Evolutionary conservation across 2,329 filamentous ascomycete species (phyloP), one percentile per base, ranked within the genome.

Genomic region (Esteya vermicola): DNA sequence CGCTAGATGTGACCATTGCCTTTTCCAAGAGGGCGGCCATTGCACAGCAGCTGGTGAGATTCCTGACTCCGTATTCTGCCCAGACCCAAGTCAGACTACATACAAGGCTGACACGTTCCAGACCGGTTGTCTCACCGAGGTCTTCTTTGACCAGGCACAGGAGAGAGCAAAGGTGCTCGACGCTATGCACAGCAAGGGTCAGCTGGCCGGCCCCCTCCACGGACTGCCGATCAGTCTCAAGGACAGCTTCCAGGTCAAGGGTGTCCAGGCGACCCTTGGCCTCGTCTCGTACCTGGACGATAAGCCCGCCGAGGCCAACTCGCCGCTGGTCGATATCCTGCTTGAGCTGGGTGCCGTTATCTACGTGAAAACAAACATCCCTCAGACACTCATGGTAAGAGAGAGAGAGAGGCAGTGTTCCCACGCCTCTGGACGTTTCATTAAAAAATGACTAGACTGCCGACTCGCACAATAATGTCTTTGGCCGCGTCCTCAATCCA

Each of bases 171-270:
- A 43, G 28, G 50, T 47, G 27, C 52, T 60, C 23, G 58, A 61
- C 43, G 39, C 46, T 9, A 47, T 56, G 13, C 42, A 44, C 20
- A 43, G 46, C n/a, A 44, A 55, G 41, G 48, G 48, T 34, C 53
- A 50, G 22, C 48, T 55, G 5, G 26, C 57, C 13, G 58, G 58
- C 1, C 55, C 58, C 12, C 48, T 61, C 2, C 57, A 60, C 41
- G 58, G 57, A 19, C 52, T 76, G 3, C 72, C 71, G 0, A 48
- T 67, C 14, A 65, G 62, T 36, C 44, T 67, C 19, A 67, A 67
- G 43, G 64, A 67, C 45, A 59, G 63, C 41, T 65, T 67, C 44
- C 59, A 64, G 38, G 52, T 64, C 10, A 59, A 59, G 47, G 57
- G 57, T 3, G 57, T 62, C 1, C 59, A 63, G 35, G 64, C 45